Evolutionary conservation across 768 basidiomycete genomes (phyloP), one percentile per base, ranked within the genome.

Genomic region (Hortiboletus campestris): DNA sequence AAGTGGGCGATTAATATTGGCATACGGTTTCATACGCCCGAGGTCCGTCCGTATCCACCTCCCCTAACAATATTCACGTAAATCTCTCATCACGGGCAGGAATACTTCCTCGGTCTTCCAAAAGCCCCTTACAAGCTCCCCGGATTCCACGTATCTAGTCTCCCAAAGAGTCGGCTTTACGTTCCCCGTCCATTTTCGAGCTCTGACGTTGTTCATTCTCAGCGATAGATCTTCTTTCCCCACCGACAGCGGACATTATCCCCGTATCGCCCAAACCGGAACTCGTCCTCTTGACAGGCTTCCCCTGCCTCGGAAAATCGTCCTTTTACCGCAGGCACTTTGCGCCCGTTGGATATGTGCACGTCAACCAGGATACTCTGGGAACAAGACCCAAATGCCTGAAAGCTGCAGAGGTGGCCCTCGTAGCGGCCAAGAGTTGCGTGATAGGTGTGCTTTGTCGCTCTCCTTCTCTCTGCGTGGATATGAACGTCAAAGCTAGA

Each of bases 341-440:
- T 70, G 69, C 75, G 17, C 76, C 84, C 0, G 73, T 71, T 5
- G 86, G 81, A 14, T 97, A 98, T 69, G 71, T 78, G 2, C 91
- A 95, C 60, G 79, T 98, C 57, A 96, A 96, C 66, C 94, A 96
- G 71, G 93, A 96, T 67, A 84, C 75, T 3, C 72, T 98, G 14
- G 82, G 83, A 48, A 85, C 84, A n/a, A 79, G 89, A 42, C 74
- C 82, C 11, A 91, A 85, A 62, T 97, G 95, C 63, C 58, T 94
- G 46, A 84, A 79, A 61, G 81, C 78, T 2, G 83, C 85, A 1
- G 77, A 82, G 47, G 79, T 80, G 22, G 77, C 79, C 0, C 63
- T 94, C 32, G 64, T 69, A 25, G 75, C 72, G 1, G 83, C 83
- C 2, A 76, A 81, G 66, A 86, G 85, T 51, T 88, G 88, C 63